A percentile compares a stretch with the other conserved stretches of the same genome.
Conservation (phyloP, 371 early-diverging fungal species). For the Circinella minor region DNA sequence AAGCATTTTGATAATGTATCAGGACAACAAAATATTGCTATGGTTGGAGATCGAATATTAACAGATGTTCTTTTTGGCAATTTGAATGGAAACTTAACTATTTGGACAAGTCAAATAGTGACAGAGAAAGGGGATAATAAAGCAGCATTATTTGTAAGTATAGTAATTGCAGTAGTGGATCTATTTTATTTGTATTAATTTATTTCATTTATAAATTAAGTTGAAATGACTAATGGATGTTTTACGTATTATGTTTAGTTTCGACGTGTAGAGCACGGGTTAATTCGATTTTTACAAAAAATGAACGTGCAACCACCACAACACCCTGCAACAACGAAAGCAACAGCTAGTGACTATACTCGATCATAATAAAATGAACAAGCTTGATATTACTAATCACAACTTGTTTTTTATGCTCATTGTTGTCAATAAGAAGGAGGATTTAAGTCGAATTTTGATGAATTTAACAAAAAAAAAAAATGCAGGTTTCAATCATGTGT, state of each 20-base stretch:
- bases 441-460: no score
- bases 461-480: no score
- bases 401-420: no score
- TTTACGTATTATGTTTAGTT: slow-evolving; percentile 34
- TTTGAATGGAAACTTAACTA: slow-evolving; percentile 71
- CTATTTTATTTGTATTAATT: not conserved
- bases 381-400: no score
- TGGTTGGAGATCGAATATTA: slow-evolving; percentile 89
- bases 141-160: slow-evolving; percentile 64
- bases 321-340: slow-evolving; percentile 16
- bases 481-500: no score
- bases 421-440: no score
- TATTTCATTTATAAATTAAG: no score
- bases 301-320: slow-evolving; percentile 35
- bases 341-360: no score
- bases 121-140: slow-evolving; percentile 81
- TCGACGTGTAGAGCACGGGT: slow-evolving; percentile 54
- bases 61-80: slow-evolving; percentile 93
- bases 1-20: slow-evolving; percentile 27
- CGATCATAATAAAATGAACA: no score
- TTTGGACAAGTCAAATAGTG: slow-evolving; percentile 75
- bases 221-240: not conserved
- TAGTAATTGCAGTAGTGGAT: no score
- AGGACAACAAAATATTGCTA: slow-evolving; percentile 57
- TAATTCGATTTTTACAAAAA: slow-evolving; percentile 38